Evolutionary conservation across 2,329 filamentous ascomycete genomes (phyloP).

Genomic region (Alternaria dauci): DNA sequence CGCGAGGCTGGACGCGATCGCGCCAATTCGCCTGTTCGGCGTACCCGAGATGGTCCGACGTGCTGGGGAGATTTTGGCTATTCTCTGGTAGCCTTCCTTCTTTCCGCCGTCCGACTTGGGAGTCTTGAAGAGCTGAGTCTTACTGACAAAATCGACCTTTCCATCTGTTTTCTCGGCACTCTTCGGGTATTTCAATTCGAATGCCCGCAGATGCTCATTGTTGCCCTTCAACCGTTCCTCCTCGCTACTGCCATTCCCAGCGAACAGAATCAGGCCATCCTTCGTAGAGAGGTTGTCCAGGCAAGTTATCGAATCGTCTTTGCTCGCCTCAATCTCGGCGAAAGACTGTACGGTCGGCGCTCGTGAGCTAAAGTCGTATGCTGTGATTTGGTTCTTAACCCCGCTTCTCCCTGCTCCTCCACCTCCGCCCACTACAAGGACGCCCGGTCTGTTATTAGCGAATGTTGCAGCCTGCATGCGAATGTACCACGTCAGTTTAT

Average conservation of each 20-base stretch:
- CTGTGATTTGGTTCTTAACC: constrained; percentile 83
- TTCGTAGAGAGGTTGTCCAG: constrained; percentile 72
- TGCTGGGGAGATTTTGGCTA: constrained; percentile 65
- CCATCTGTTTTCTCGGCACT: constrained; percentile 42
- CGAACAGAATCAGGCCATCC: constrained; percentile 66
- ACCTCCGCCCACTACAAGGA: constrained; percentile 82
- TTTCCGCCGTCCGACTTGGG: constrained; percentile 51
- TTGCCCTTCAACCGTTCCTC: constrained; percentile 75
- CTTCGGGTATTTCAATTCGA: constrained; percentile 68
- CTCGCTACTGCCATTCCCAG: constrained; percentile 79
- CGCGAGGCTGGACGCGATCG: constrained; percentile 79
- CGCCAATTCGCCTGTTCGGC: constrained; percentile 72
- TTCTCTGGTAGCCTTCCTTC: constrained; percentile 67
- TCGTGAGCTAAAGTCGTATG: constrained; percentile 72
- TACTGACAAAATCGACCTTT: constrained; percentile 58
- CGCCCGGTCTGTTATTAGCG: constrained; percentile 75
- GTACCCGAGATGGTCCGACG: constrained; percentile 55
- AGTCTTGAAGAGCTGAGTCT: constrained; percentile 61
- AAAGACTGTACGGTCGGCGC: constrained; percentile 66
- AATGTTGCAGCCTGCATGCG: constrained; percentile 71
- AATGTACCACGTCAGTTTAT: neutral
- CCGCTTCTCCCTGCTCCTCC: constrained; percentile 69
- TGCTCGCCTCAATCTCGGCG: constrained; percentile 79
- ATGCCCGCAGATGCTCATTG: constrained; percentile 85
- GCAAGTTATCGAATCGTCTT: constrained; percentile 90